Percentiles rank a stretch among this genome's conserved stretches.
These are phyloP conservation scores for Eucalyptus urophylla DNA, from an alignment of 345 rosid species.

Conservation along the genomic window DNA sequence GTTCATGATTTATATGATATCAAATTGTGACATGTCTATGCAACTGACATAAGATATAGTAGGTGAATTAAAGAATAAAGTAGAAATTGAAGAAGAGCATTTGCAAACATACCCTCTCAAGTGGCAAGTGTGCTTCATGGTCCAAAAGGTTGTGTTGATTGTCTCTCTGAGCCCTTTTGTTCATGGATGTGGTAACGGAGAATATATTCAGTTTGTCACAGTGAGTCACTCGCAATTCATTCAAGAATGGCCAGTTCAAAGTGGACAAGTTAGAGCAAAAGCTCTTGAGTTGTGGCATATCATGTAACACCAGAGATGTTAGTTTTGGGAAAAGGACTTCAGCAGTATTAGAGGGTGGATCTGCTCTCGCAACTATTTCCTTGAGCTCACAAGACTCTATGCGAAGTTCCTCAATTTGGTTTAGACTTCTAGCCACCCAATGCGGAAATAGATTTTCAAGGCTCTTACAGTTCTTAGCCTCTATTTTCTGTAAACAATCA, in stretches of 20 bases:
- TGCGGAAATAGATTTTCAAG: neutral
- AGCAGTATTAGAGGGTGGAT: fast-evolving
- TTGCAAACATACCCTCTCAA: neutral
- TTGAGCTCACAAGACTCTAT: neutral
- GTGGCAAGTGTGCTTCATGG: fast-evolving
- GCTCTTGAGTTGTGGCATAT: neutral
- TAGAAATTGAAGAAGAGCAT: neutral
- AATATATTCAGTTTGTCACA: fast-evolving
- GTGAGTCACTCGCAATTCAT: neutral
- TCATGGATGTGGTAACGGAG: fast-evolving
- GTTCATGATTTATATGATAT: fast-evolving
- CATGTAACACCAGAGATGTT: neutral
- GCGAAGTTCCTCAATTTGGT: neutral
- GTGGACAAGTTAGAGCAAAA: fast-evolving
- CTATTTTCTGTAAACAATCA: no score
- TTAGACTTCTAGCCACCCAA: neutral
- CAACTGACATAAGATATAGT: fast-evolving
- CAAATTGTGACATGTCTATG: neutral
- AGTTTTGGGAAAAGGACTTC: fast-evolving
- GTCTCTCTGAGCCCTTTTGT: neutral
- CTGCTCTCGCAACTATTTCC: neutral
- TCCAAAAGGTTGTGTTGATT: fast-evolving
- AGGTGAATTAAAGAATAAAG: neutral
- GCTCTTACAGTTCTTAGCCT: neutral
- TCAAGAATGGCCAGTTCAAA: neutral